Percentiles rank a stretch among this genome's conserved stretches.
Conservation (phyloP, 129 eudicot genomes). For the Ambrosia trifida region DNA sequence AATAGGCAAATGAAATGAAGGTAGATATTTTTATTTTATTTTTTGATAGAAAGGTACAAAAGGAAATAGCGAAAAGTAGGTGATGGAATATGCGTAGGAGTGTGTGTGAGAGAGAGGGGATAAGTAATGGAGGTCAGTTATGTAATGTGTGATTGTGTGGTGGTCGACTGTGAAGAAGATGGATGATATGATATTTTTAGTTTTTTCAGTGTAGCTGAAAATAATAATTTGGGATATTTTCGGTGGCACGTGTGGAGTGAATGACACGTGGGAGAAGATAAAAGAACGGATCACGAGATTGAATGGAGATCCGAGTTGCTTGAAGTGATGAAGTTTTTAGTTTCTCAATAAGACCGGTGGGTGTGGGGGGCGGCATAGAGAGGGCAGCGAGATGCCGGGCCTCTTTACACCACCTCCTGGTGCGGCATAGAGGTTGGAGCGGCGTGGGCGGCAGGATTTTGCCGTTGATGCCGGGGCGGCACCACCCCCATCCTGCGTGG, state of each 20-base stretch:
- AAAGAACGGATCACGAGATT: slow-evolving; percentile 33
- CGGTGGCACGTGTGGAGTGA: slow-evolving; percentile 23
- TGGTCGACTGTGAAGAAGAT: slow-evolving; percentile 29
- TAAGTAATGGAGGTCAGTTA: slow-evolving; percentile 30
- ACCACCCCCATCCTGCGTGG: too few relatives aligned
- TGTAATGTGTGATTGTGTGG: slow-evolving; percentile 35
- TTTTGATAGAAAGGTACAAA: slow-evolving; percentile 26
- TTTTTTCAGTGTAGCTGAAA: neutral
- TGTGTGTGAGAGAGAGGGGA: slow-evolving; percentile 19
- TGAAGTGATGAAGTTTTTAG: neutral
- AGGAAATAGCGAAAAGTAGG: slow-evolving; percentile 20
- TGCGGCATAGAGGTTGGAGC: too few relatives aligned
- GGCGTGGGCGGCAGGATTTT: too few relatives aligned
- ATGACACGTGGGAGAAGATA: slow-evolving; percentile 30
- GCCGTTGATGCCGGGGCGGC: too few relatives aligned
- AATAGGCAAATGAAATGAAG: slow-evolving; percentile 18
- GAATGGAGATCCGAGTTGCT: slow-evolving; percentile 32
- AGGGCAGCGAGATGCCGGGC: too few relatives aligned
- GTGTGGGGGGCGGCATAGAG: too few relatives aligned
- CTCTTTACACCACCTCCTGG: too few relatives aligned
- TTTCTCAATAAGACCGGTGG: too few relatives aligned
- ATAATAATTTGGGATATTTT: slow-evolving; percentile 15
- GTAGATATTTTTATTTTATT: slow-evolving; percentile 28
- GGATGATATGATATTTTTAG: slow-evolving; percentile 13
- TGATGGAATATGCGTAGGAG: slow-evolving; percentile 28